These are phyloP conservation scores for Edaphochlamys debaryana DNA, from an alignment of 139 green algal species.

Conservation along the genomic window DNA sequence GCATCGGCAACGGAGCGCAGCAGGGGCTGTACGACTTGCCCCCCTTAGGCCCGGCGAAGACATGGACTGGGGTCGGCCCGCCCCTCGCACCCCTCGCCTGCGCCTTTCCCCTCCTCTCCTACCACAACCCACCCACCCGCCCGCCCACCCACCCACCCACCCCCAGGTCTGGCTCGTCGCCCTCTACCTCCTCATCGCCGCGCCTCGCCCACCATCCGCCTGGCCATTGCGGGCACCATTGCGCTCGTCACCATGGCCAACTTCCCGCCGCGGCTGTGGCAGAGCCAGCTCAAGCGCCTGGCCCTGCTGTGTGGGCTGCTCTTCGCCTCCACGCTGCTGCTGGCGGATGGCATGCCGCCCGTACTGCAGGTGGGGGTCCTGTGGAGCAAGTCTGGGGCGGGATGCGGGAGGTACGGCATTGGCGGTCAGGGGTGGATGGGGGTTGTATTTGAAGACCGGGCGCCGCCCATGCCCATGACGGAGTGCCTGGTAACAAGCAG, in stretches of 20 bases:
- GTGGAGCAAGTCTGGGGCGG: too few relatives aligned
- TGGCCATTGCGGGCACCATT: conserved; percentile 54
- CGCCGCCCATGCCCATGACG: too few relatives aligned
- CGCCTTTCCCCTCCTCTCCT: background rate
- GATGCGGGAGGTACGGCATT: too few relatives aligned
- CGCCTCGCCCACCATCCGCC: conserved; percentile 46
- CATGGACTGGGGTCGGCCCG: too few relatives aligned
- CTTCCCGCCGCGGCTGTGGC: conserved; percentile 68
- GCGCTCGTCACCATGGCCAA: conserved; percentile 55
- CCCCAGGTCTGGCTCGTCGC: conserved; percentile 80
- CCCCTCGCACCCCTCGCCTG: background rate
- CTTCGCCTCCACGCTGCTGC: conserved; percentile 64
- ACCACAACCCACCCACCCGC: background rate
- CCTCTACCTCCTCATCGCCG: conserved; percentile 76
- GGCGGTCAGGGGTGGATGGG: too few relatives aligned
- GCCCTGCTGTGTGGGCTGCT: conserved; percentile 67
- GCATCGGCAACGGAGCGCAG: too few relatives aligned
- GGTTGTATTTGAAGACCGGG: too few relatives aligned
- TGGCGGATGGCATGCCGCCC: conserved; percentile 74
- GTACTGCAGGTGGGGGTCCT: conserved; percentile 64
- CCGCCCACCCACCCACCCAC: background rate
- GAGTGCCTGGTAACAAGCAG: too few relatives aligned
- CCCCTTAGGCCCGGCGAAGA: too few relatives aligned
- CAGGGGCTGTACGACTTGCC: too few relatives aligned
- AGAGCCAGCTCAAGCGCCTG: conserved; percentile 74